These are phyloP conservation scores for Haberlea rhodopensis DNA, from an alignment of 257 asterid genomes.

Conservation along the genomic window DNA sequence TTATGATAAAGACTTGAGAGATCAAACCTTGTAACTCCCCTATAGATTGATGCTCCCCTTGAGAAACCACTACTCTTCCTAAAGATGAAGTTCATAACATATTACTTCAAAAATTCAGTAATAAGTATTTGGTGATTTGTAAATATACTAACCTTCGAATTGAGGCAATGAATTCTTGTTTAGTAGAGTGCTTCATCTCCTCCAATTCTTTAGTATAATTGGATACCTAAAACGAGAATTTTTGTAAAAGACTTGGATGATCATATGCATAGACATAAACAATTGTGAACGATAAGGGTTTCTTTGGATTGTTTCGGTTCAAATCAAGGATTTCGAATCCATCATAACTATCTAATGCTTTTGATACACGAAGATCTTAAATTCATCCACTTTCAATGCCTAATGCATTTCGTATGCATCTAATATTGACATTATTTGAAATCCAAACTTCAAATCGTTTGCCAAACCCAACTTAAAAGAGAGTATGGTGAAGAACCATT, in stretches of 20 bases:
- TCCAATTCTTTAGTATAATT: constrained; percentile 69
- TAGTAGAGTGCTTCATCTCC: constrained; percentile 76
- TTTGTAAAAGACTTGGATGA: not conserved
- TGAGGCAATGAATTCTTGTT: constrained; percentile 89
- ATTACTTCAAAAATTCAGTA: not conserved
- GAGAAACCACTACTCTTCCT: constrained; percentile 97
- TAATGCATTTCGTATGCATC: not conserved
- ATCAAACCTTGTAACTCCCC: constrained; percentile 83
- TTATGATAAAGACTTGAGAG: not conserved
- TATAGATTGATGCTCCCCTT: constrained; percentile 81
- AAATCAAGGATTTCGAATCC: no score
- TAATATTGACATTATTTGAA: no score
- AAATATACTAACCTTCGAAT: constrained; percentile 57
- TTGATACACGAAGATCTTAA: no score
- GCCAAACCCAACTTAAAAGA: constrained; percentile 5
- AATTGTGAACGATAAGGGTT: not conserved
- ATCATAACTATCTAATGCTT: no score
- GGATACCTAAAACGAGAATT: constrained; percentile 43
- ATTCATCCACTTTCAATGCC: no score
- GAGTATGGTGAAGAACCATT: not conserved
- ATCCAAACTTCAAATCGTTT: no score
- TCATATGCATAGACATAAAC: not conserved
- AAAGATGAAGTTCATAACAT: not conserved
- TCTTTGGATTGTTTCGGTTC: no score
- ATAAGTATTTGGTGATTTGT: not conserved